Evolutionary conservation across 495 filamentous ascomycete genomes (phyloP), one percentile per base, ranked within the genome.

Genomic region (Podospora comata): DNA sequence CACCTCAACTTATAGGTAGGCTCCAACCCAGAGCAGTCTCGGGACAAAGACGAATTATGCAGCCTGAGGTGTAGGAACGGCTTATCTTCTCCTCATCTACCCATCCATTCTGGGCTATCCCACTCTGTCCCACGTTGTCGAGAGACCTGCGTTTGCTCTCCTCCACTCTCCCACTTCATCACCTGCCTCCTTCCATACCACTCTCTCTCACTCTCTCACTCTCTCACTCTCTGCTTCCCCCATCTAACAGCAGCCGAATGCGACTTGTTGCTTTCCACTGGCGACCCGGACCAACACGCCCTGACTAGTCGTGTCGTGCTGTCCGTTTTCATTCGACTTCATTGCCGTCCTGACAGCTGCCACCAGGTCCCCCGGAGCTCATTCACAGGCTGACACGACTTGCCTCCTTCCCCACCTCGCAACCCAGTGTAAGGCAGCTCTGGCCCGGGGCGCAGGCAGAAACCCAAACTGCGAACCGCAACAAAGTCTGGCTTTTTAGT

Each of bases 341-440:
- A 28, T 65, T 56, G 30, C 55, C 15, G 28, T 28, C 16, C 65
- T 18, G 30, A 53, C 65, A 65, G 61, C 68, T 65, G 67, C 65
- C 62, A 66, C 39, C 39, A 67, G 61, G 28, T 56, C 65, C 61
- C 65, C 32, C 64, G 67, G 65, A 58, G 64, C 65, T 71, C 65
- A 32, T 67, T 69, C 65, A 68, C 58, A 68, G 68, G 68, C 70
- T 74, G 70, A 71, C 69, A 71, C 71, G 68, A 68, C 64, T 63
- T 68, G 63, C 63, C 28, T 34, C 16, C n/a, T 61, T 62, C 67
- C 70, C 66, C 68, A 63, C 68, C 68, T 67, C 70, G 66, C 70
- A 60, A 7, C 30, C 20, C 60, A 19, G 26, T 67, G 48, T 67
- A 70, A 72, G 72, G 70, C 72, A 74, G 64, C 72, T 58, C 67